Conservation (phyloP, 148 eudicot species). For the Fallopia convolvulus region DNA sequence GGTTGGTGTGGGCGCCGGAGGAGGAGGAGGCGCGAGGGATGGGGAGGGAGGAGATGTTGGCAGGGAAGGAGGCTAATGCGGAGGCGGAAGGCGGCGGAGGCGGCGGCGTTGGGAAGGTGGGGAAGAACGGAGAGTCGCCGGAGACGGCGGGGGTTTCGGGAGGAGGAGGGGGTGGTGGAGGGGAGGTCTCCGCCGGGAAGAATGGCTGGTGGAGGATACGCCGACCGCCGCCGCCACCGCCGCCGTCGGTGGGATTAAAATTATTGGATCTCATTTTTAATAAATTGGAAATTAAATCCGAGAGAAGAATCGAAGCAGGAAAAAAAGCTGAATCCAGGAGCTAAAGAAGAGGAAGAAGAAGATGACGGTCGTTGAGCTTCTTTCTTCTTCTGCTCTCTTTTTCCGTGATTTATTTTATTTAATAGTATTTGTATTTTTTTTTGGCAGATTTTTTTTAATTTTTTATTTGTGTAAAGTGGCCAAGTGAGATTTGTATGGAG, state of each 20-base stretch:
- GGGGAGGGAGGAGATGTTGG: conserved; percentile 77
- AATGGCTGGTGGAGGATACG: conserved; percentile 86
- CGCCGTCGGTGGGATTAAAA: not conserved
- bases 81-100: conserved; percentile 27
- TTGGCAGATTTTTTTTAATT: no score
- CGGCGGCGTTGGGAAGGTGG: conserved; percentile 44
- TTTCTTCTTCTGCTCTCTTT: conserved; percentile 1
- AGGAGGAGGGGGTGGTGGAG: conserved; percentile 19
- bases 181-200: conserved; percentile 43
- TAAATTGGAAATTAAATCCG: no score
- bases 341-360: not conserved
- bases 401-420: not conserved
- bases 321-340: not conserved
- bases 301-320: not conserved
- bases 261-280: not conserved
- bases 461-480: not conserved
- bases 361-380: conserved; percentile 8
- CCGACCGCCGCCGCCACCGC: conserved; percentile 19
- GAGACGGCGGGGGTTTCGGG: conserved; percentile 28
- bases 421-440: not conserved
- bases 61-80: conserved; percentile 59
- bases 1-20: conserved; percentile 8
- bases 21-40: conserved; percentile 46
- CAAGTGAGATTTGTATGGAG: conserved; percentile 8
- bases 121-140: conserved; percentile 52